Conservation (phyloP, 495 filamentous ascomycete genomes). For the Glutinoglossum americanum region DNA sequence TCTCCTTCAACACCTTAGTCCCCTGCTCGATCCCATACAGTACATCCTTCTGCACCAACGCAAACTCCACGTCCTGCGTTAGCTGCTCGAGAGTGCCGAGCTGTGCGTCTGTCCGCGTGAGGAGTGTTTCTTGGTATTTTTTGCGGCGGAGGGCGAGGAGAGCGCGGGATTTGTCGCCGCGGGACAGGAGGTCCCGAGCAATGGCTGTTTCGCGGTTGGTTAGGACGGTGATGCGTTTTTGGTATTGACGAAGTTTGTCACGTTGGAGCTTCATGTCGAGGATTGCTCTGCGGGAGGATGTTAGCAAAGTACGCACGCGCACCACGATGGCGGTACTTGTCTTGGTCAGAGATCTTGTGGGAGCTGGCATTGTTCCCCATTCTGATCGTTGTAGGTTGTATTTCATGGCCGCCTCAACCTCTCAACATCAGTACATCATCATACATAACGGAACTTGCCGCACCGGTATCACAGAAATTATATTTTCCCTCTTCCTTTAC, state of each 20-base stretch:
- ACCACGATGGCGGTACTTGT: slow-evolving; percentile 27
- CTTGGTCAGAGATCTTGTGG: slow-evolving; percentile 50
- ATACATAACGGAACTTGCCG: neutral
- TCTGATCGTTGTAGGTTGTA: slow-evolving; percentile 7
- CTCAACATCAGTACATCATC: slow-evolving; percentile 1
- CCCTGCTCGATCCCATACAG: slow-evolving; percentile 83
- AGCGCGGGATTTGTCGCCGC: slow-evolving; percentile 56
- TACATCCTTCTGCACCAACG: slow-evolving; percentile 87
- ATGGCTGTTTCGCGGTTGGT: slow-evolving; percentile 65
- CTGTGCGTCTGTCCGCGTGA: slow-evolving; percentile 77
- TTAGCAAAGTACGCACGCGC: neutral
- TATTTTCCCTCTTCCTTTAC: neutral
- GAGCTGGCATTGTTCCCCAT: slow-evolving; percentile 50
- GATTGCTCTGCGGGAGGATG: slow-evolving; percentile 42
- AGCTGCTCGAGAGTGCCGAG: slow-evolving; percentile 73
- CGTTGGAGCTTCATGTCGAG: slow-evolving; percentile 94
- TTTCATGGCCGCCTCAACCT: neutral
- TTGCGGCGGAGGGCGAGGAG: slow-evolving; percentile 80
- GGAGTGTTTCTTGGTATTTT: slow-evolving; percentile 87
- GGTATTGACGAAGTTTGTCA: slow-evolving; percentile 88
- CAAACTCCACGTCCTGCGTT: slow-evolving; percentile 71
- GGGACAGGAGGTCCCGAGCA: slow-evolving; percentile 56
- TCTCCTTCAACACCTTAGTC: slow-evolving; percentile 69
- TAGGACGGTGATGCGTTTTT: slow-evolving; percentile 63
- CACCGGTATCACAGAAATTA: neutral